Percentiles rank a stretch among this genome's conserved stretches.
Evolutionary conservation across 2,329 filamentous ascomycete species (phyloP).

Genomic region (Neocatenulostroma microsporum): DNA sequence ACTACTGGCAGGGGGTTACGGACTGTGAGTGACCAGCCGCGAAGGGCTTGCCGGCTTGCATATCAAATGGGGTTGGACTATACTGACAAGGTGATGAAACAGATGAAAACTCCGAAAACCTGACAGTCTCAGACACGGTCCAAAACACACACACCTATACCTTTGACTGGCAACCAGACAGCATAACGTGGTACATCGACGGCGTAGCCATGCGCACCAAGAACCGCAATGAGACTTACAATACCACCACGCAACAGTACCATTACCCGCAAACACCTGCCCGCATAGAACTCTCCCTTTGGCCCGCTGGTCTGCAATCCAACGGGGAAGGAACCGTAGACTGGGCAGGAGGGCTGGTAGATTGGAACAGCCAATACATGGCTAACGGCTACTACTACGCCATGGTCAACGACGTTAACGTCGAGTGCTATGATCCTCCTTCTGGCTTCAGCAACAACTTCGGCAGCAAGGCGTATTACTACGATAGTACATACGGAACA

Average conservation of each 20-base stretch:
- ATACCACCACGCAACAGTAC: constrained; percentile 71
- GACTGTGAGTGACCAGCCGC: constrained; percentile 59
- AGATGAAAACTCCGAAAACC: constrained; percentile 72
- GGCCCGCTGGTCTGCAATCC: constrained; percentile 75
- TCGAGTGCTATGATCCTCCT: constrained; percentile 83
- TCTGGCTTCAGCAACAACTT: constrained; percentile 52
- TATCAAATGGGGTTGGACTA: not conserved
- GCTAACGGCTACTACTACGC: constrained; percentile 86
- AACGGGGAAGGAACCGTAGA: constrained; percentile 79
- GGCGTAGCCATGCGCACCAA: constrained; percentile 67
- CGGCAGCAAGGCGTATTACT: constrained; percentile 64
- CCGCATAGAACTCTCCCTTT: constrained; percentile 87
- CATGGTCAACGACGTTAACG: constrained; percentile 64
- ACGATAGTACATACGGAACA: constrained; percentile 55
- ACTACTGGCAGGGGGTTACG: constrained; percentile 89
- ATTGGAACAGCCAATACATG: constrained; percentile 80
- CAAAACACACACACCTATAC: constrained; percentile 80
- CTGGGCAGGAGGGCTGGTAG: constrained; percentile 85
- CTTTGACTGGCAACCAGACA: constrained; percentile 83
- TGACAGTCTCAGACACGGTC: constrained; percentile 63
- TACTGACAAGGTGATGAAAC: constrained; percentile 6
- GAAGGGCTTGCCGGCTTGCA: not conserved
- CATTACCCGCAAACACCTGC: constrained; percentile 85
- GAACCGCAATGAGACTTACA: constrained; percentile 75
- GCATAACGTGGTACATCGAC: constrained; percentile 80